Percentiles rank a stretch among this genome's conserved stretches.
Evolutionary conservation across 2,329 filamentous ascomycete species (phyloP).

Genomic region (Orbilia oligospora): DNA sequence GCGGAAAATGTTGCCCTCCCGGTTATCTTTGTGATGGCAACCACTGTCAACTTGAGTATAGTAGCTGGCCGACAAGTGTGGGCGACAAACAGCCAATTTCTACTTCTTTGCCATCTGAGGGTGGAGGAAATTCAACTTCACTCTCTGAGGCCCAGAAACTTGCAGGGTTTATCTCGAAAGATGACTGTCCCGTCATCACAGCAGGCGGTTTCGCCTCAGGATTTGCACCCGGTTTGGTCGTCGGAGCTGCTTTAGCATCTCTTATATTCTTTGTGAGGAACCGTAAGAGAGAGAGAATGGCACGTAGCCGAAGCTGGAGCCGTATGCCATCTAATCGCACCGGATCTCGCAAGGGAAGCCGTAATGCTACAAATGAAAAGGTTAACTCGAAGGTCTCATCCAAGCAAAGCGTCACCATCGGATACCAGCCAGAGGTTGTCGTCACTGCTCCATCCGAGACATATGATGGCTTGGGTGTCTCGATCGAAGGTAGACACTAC

Average conservation of each 20-base stretch:
- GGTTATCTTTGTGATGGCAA: constrained; percentile 54
- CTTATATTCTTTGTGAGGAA: constrained; percentile 27
- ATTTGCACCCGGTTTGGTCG: constrained; percentile 42
- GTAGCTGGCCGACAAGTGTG: constrained; percentile 47
- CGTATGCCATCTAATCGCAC: constrained; percentile 49
- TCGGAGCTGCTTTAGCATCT: constrained; percentile 39
- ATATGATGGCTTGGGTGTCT: constrained; percentile 43
- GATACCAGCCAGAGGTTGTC: constrained; percentile 54
- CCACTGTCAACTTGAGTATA: constrained; percentile 50
- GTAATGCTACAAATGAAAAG: constrained; percentile 35
- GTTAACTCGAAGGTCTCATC: constrained; percentile 37
- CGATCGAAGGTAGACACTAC: constrained; percentile 43
- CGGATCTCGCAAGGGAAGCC: constrained; percentile 31
- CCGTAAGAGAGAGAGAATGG: constrained; percentile 29
- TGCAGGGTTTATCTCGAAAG: constrained; percentile 51
- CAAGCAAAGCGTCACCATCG: constrained; percentile 52
- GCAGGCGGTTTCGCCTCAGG: constrained; percentile 52
- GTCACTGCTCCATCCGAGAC: constrained; percentile 46
- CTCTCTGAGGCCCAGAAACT: constrained; percentile 47
- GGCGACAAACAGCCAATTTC: constrained; percentile 22
- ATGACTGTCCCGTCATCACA: constrained; percentile 41
- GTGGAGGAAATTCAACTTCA: constrained; percentile 31
- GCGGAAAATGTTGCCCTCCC: constrained; percentile 57
- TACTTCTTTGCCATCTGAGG: not conserved
- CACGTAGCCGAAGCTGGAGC: constrained; percentile 29